Evolutionary conservation across 1,284 basidiomycete species (phyloP).

Genomic region (Pseudozyma pruni): DNA sequence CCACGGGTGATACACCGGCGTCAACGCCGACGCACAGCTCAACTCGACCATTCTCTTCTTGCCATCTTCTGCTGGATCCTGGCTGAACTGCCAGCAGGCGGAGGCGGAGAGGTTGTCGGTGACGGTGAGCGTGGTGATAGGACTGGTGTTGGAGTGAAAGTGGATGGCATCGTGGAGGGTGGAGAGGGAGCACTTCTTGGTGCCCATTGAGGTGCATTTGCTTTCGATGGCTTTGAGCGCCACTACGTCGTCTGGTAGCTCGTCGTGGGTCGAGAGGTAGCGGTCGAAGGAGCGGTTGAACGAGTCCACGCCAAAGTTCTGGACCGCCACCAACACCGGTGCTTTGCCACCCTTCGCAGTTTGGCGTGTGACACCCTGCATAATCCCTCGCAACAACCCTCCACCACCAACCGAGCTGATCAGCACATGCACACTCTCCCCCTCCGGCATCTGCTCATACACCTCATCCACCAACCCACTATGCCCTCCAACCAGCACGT

Average conservation of each 20-base stretch:
- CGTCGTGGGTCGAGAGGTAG: background rate
- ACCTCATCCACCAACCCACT: constrained; percentile 47
- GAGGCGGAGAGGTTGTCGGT: constrained; percentile 50
- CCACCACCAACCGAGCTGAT: constrained; percentile 38
- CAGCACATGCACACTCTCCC: constrained; percentile 12
- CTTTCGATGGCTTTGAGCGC: constrained; percentile 44
- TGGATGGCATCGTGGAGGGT: constrained; percentile 43
- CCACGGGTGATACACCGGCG: constrained; percentile 50
- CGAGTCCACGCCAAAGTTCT: constrained; percentile 53
- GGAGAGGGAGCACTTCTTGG: constrained; percentile 40
- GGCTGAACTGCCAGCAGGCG: constrained; percentile 43
- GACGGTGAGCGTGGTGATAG: constrained; percentile 35
- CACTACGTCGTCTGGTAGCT: constrained; percentile 16
- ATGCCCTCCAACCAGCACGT: constrained; percentile 56
- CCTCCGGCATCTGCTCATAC: constrained; percentile 6
- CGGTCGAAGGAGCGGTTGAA: constrained; percentile 43
- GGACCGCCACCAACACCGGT: constrained; percentile 43
- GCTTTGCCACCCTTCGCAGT: too few relatives aligned
- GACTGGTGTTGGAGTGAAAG: constrained; percentile 21
- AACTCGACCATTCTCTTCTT: constrained; percentile 55
- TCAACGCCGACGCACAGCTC: constrained; percentile 53
- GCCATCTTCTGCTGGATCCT: background rate
- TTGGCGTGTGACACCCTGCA: constrained; percentile 7
- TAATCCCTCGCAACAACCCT: constrained; percentile 30
- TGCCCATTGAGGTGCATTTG: constrained; percentile 63